A percentile compares a stretch with the other conserved stretches of the same genome.
These are phyloP conservation scores for Starmerella vaccinii DNA, from an alignment of 805 yeast genomes.

Conservation along the genomic window DNA sequence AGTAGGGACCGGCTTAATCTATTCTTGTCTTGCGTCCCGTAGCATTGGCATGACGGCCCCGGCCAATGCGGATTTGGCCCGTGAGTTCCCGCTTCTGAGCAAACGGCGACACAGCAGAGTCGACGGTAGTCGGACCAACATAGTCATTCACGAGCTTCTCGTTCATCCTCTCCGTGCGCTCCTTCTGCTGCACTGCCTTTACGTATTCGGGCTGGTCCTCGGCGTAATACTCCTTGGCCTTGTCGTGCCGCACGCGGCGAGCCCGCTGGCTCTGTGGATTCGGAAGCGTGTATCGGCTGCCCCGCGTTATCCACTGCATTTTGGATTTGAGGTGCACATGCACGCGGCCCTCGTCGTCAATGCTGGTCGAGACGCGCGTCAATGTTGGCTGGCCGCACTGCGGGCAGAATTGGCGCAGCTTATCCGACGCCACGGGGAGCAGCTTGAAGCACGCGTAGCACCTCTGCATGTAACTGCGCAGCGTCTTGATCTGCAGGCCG, in stretches of 20 bases:
- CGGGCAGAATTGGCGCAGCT: conserved; percentile 72
- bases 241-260: conserved; percentile 69
- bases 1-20: neutral
- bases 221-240: conserved; percentile 57
- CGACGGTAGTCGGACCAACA: conserved; percentile 87
- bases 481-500: conserved; percentile 74
- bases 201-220: conserved; percentile 94
- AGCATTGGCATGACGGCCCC: conserved; percentile 71
- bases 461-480: conserved; percentile 85
- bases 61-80: conserved; percentile 63
- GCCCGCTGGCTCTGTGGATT: conserved; percentile 78
- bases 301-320: conserved; percentile 89
- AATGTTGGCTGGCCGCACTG: conserved; percentile 91
- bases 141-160: conserved; percentile 79
- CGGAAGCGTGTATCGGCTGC: conserved; percentile 69
- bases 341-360: conserved; percentile 60
- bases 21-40: conserved; percentile 16
- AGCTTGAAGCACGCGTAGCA: conserved; percentile 94
- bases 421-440: conserved; percentile 53
- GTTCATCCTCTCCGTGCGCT: conserved; percentile 75
- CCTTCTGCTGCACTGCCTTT: conserved; percentile 75
- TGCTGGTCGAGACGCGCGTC: conserved; percentile 80
- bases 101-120: conserved; percentile 78
- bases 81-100: conserved; percentile 43
- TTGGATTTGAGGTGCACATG: conserved; percentile 82